Conservation (phyloP, 1,139 yeast species). For the Kluyveromyces sp. region DNA sequence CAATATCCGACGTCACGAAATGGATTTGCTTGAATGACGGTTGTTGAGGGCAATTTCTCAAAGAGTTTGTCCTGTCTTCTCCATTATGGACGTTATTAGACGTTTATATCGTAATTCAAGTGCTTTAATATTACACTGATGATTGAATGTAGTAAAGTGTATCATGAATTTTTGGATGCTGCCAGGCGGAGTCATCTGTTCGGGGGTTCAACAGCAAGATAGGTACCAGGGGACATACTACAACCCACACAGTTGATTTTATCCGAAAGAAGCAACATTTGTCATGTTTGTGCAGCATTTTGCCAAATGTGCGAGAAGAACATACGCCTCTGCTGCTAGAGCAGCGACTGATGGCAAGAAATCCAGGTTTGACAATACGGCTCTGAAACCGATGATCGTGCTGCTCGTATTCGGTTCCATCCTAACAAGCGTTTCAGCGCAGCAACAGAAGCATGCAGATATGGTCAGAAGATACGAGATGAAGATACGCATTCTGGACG, state of each 20-base stretch:
- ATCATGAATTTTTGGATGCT: no score
- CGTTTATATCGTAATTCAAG: no score
- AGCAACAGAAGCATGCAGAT: constrained; percentile 34
- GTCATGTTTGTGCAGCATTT: neutral
- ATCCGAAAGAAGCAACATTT: neutral
- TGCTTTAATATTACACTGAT: no score
- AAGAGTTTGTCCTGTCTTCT: no score
- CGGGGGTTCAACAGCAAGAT: no score
- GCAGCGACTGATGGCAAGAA: constrained; percentile 10
- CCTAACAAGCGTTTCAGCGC: constrained; percentile 34
- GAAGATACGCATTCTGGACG: constrained; percentile 32
- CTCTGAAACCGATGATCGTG: constrained; percentile 30
- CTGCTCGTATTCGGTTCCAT: constrained; percentile 33
- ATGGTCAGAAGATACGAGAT: constrained; percentile 35
- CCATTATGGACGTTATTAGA: no score
- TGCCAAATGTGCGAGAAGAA: constrained; percentile 1
- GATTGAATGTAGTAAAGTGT: no score
- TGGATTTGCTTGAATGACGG: no score
- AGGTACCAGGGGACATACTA: no score
- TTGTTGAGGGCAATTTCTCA: no score
- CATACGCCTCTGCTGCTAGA: neutral
- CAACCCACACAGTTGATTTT: neutral
- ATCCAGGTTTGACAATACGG: constrained; percentile 29
- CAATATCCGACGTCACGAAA: no score
- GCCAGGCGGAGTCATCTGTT: no score